A percentile compares a stretch with the other conserved stretches of the same genome.
These are phyloP conservation scores for Ormosia semicastrata DNA, from an alignment of 306 rosid genomes.

Conservation along the genomic window DNA sequence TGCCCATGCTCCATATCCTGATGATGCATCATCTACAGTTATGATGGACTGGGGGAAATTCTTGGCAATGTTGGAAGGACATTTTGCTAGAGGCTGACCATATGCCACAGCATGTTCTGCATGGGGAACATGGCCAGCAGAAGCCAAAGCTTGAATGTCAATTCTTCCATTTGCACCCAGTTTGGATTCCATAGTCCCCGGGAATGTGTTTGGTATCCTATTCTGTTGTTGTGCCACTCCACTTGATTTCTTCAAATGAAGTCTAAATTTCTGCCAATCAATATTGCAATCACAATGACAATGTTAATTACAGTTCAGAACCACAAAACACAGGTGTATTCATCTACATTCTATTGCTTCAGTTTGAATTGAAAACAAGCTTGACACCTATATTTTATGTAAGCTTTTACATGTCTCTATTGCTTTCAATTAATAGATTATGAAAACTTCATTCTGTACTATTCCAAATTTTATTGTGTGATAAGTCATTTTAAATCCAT, in stretches of 20 bases:
- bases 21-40: constrained; percentile 42
- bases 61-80: constrained; percentile 40
- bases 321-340: background rate
- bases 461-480: background rate
- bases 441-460: background rate
- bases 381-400: background rate
- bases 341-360: background rate
- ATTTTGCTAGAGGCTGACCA: constrained; percentile 49
- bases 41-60: constrained; percentile 44
- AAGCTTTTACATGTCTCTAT: background rate
- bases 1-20: constrained; percentile 43
- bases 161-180: constrained; percentile 48
- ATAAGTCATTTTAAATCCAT: background rate
- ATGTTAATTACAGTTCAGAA: background rate
- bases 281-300: background rate
- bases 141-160: constrained; percentile 59
- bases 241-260: constrained; percentile 62
- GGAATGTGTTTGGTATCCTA: constrained; percentile 53
- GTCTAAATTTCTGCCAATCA: constrained; percentile 58
- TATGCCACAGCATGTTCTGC: constrained; percentile 48
- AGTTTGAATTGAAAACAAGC: background rate
- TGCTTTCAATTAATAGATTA: background rate
- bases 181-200: constrained; percentile 56
- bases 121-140: constrained; percentile 66
- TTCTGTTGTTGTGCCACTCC: constrained; percentile 62